Conservation (phyloP, 345 rosid genomes). For the Lepidium africanum region DNA sequence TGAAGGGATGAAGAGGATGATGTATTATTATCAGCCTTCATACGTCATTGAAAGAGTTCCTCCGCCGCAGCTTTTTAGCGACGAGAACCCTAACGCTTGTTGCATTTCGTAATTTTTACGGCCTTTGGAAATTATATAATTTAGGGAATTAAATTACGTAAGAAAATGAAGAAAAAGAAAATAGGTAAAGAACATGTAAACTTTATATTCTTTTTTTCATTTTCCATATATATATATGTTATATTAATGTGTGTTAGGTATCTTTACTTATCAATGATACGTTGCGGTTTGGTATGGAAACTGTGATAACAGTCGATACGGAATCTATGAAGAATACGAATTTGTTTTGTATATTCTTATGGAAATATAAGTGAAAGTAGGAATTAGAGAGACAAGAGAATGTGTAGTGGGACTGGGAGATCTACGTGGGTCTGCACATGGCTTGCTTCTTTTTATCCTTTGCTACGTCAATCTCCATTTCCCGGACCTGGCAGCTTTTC, state of each 20-base stretch:
- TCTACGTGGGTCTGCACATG: constrained; percentile 22
- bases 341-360: background rate
- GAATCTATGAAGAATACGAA: background rate
- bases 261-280: constrained; percentile 9
- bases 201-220: background rate
- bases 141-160: constrained; percentile 10
- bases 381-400: background rate
- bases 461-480: constrained; percentile 20
- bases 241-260: constrained; percentile 1
- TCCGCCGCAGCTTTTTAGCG: constrained; percentile 90
- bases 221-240: background rate
- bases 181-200: background rate
- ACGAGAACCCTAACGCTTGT: constrained; percentile 96
- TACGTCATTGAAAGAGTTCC: constrained; percentile 70
- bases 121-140: background rate
- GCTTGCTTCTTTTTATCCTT: constrained; percentile 5
- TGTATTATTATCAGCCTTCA: constrained; percentile 50
- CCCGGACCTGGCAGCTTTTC: constrained; percentile 25
- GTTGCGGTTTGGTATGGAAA: constrained; percentile 1
- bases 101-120: constrained; percentile 44
- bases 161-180: background rate
- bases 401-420: background rate
- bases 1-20: constrained; percentile 57
- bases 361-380: background rate
- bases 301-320: background rate